Base-by-base conservation (phyloP, 176 grass and related monocot genomes). In the Carex kokanica region DNA sequence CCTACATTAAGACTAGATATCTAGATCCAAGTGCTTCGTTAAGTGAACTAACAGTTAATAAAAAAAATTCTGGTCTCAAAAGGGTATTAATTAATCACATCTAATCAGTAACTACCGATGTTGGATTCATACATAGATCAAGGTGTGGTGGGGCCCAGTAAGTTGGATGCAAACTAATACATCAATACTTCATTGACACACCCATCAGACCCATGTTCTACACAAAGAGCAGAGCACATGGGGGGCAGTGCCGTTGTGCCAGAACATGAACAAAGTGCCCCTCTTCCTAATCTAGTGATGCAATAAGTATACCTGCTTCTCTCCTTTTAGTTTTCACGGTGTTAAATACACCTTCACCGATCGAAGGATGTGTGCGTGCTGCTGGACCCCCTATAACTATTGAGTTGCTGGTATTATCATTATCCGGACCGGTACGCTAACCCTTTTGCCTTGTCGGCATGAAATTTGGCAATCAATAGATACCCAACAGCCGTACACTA, bases 151-250 rank as follows among this genome's bases (percentile, higher is more conserved):
- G 78, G 78, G 34, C 17, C 78, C 32, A 25, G 60, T 64, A 43
- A 62, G 25, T 81, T 81, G 55, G 24, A 80, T 71, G 38, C 2
- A 43, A 41, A 49, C 3, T 0, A 0, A 72, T 71, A 15, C 32
- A 13, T 63, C 23, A 47, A 17, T 65, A 65, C 20, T 81, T 65
- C 27, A 32, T 81, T 81, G 58, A 82, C 79, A 81, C 11, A 66
- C 17, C 60, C 79, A 82, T 82, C 79, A 81, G 11, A 66, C 31
- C 79, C 79, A 82, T 82, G 79, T 82, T 82, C 78, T 51, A 49
- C 12, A 80, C 24, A 20, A 20, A 10, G 10, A 80, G n/a, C 10
- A 16, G 6, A 65, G 79, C 79, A 82, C 79, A 80, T 80, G 57
- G 57, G 69, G 2, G 41, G 27, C 27, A 73, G 69, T 24, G 20